Base-by-base conservation (phyloP, 2,329 filamentous ascomycete species). In the Cordyceps militaris region DNA sequence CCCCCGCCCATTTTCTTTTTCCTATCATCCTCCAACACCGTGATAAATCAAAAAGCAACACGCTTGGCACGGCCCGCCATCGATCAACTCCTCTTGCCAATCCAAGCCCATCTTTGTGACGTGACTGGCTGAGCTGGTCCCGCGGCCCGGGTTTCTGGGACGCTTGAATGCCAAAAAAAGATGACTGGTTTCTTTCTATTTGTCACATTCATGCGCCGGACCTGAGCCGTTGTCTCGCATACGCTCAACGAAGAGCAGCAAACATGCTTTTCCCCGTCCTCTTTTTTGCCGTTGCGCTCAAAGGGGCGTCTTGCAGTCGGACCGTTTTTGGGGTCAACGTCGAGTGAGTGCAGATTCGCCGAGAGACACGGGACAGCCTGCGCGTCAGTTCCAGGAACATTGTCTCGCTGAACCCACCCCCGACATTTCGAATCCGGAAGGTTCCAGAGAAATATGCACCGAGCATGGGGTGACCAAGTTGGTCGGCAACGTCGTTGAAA, bases 1-100 rank as follows among this genome's bases (percentile, higher is more conserved):
- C 19, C 28, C n/a, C 46, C 46, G 28, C 19, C 13, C 38, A 7
- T 2, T 44, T 36, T 7, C 28, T 34, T 36, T 43, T 46, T 52
- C 10, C 36, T 42, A 13, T 54, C 44, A 54, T 54, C 42, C 49
- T 24, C 49, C 28, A 52, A 14, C 32, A 11, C n/a, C 23, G n/a
- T 28, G 5, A 16, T 8, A 9, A 26, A 11, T n/a, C n/a, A 54
- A 51, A 54, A 54, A 34, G 51, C 38, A 54, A 54, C n/a, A 3
- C 11, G 8, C 10, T 19, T 54, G 51, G 51, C 38, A 44, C 51
- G 51, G 51, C 38, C 51, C 51, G 38, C 24, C 44, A 38, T 54
- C 51, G 51, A 54, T 38, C 51, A 32, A 43, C 36, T 26, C 36
- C 11, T 42, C 24, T 36, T 10, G 13, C 21, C 11, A 6, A 2